Percentiles rank a stretch among this genome's conserved stretches.
These are phyloP conservation scores for Anthostomella pinea DNA, from an alignment of 2,329 filamentous ascomycete species.

Conservation along the genomic window DNA sequence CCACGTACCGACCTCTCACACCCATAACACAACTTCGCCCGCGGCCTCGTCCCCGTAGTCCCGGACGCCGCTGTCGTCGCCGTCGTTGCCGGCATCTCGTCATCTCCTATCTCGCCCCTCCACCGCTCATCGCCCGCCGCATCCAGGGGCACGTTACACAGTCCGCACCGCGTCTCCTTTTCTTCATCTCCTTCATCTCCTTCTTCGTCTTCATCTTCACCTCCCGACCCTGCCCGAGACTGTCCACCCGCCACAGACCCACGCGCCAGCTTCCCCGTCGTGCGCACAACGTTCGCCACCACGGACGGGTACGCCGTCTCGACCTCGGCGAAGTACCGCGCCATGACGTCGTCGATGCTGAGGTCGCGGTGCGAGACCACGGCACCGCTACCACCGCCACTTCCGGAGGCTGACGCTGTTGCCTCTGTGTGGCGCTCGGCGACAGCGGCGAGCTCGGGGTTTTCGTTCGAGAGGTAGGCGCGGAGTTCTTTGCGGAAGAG, in stretches of 20 bases:
- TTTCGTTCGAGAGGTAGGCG: constrained; percentile 57
- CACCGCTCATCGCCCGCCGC: constrained; percentile 61
- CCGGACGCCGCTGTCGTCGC: constrained; percentile 6
- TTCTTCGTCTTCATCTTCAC: constrained; percentile 30
- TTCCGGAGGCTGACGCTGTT: no score
- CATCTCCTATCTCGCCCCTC: constrained; percentile 59
- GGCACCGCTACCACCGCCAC: constrained; percentile 26
- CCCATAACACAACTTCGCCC: constrained; percentile 62
- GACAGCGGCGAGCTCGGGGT: constrained; percentile 45
- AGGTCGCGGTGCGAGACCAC: constrained; percentile 69
- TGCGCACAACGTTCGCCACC: constrained; percentile 92
- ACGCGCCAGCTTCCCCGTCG: constrained; percentile 76
- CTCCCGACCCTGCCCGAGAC: no score
- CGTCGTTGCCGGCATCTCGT: constrained; percentile 16
- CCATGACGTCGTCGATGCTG: constrained; percentile 89
- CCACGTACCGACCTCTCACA: constrained; percentile 64
- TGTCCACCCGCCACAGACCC: constrained; percentile 2
- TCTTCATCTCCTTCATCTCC: constrained; percentile 18
- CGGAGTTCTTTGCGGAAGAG: constrained; percentile 77
- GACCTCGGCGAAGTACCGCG: constrained; percentile 81
- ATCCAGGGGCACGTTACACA: constrained; percentile 69
- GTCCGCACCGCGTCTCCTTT: constrained; percentile 48
- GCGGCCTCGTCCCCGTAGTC: constrained; percentile 8
- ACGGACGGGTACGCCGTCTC: constrained; percentile 86
- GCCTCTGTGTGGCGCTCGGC: no score